Conservation (phyloP, 2,329 filamentous ascomycete species). For the Neopestalotiopsis clavispora region DNA sequence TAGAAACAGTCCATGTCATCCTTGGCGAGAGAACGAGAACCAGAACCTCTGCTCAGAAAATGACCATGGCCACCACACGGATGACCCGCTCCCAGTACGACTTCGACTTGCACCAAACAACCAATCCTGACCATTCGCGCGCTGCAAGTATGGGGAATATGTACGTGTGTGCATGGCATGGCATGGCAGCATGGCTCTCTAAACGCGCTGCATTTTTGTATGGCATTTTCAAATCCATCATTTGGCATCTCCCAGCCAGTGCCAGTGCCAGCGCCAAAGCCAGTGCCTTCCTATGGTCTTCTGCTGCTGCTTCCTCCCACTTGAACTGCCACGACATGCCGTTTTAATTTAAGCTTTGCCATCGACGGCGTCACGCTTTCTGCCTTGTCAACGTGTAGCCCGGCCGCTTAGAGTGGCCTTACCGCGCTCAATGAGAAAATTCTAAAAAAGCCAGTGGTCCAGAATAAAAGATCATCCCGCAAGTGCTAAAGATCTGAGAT, state of each 20-base stretch:
- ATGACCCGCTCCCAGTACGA: constrained; percentile 10
- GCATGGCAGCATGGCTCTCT: neutral
- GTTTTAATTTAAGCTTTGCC: neutral
- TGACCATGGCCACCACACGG: neutral
- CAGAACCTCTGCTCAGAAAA: constrained; percentile 3
- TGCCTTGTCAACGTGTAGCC: neutral
- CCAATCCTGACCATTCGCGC: neutral
- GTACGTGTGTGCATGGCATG: constrained; percentile 1
- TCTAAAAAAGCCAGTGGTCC: constrained; percentile 13
- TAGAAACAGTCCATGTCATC: constrained; percentile 3
- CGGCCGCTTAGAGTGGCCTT: constrained; percentile 4
- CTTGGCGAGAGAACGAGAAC: neutral
- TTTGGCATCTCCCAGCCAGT: neutral
- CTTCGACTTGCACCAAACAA: neutral
- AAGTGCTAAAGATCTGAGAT: constrained; percentile 17
- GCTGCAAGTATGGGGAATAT: neutral
- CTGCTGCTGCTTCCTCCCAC: too few relatives aligned
- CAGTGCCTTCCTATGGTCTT: neutral
- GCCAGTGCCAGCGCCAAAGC: neutral
- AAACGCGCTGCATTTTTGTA: neutral
- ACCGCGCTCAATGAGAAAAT: neutral
- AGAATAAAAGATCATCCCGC: constrained; percentile 15
- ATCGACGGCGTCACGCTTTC: constrained; percentile 14
- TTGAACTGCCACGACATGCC: neutral
- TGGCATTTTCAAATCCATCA: neutral